These are phyloP conservation scores for Hypoxylon crocopeplum DNA, from an alignment of 495 filamentous ascomycete species.

Conservation along the genomic window DNA sequence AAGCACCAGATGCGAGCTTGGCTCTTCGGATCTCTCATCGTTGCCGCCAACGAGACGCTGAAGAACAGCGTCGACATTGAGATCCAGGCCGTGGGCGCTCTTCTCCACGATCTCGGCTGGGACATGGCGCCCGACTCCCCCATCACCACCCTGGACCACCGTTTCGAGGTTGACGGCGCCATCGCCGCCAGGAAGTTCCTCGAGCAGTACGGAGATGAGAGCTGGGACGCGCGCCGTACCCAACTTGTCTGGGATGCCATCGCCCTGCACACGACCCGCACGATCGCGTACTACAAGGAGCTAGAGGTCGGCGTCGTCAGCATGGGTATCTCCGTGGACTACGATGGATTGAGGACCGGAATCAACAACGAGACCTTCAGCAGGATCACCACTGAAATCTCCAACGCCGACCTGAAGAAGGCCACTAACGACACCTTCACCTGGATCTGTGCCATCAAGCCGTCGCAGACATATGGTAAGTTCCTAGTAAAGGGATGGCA, in stretches of 20 bases:
- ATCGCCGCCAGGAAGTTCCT: slow-evolving; percentile 48
- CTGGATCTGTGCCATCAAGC: slow-evolving; percentile 46
- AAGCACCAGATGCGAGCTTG: slow-evolving; percentile 54
- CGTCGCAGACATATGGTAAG: slow-evolving; percentile 49
- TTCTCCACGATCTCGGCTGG: slow-evolving; percentile 66
- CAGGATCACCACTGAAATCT: slow-evolving; percentile 39
- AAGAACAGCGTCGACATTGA: slow-evolving; percentile 50
- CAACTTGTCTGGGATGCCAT: slow-evolving; percentile 55
- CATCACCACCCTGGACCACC: slow-evolving; percentile 41
- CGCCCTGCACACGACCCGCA: slow-evolving; percentile 48
- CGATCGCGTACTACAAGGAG: slow-evolving; percentile 49
- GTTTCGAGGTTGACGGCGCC: slow-evolving; percentile 56
- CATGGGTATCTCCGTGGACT: slow-evolving; percentile 48
- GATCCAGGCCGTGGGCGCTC: slow-evolving; percentile 52
- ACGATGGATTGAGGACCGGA: slow-evolving; percentile 45
- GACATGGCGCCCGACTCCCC: slow-evolving; percentile 36
- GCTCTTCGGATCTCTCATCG: slow-evolving; percentile 48
- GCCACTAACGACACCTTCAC: slow-evolving; percentile 45
- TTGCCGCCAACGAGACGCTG: slow-evolving; percentile 45
- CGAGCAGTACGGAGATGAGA: slow-evolving; percentile 28
- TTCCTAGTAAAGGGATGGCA: not conserved
- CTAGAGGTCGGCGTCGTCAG: slow-evolving; percentile 43
- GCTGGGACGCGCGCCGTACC: slow-evolving; percentile 47
- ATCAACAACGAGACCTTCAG: slow-evolving; percentile 46
- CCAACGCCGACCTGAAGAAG: slow-evolving; percentile 40